A percentile compares a stretch with the other conserved stretches of the same genome.
phyloP scores from a whole-genome alignment of 495 filamentous ascomycete species.

The Aspergillus haitiensis region DNA sequence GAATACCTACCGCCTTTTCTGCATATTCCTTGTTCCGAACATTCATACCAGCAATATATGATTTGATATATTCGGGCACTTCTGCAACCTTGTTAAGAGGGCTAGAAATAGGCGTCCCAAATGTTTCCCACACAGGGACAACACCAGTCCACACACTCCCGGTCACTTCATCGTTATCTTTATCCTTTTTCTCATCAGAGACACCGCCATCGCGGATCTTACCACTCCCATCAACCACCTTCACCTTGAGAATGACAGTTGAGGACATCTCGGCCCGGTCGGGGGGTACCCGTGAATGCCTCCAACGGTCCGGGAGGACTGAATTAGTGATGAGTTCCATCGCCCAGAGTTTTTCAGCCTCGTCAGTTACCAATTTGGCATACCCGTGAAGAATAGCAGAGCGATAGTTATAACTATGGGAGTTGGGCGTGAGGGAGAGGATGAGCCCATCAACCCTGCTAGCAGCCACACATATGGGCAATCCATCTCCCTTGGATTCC shows the following conservation, averaged over 20 bases:
- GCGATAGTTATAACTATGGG: conserved; percentile 88
- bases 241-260: conserved; percentile 72
- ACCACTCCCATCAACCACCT: conserved; percentile 68
- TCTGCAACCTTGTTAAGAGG: conserved; percentile 57
- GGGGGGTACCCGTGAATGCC: conserved; percentile 68
- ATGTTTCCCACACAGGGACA: conserved; percentile 66
- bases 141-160: conserved; percentile 77
- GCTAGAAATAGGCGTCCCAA: conserved; percentile 70
- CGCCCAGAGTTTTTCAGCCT: conserved; percentile 76
- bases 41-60: conserved; percentile 59
- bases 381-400: conserved; percentile 77
- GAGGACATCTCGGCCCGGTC: conserved; percentile 72
- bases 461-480: conserved; percentile 65
- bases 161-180: conserved; percentile 58
- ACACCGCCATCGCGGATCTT: conserved; percentile 73
- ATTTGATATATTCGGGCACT: conserved; percentile 63
- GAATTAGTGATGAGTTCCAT: conserved; percentile 80
- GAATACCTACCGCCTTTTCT: conserved; percentile 39
- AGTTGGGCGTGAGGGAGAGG: conserved; percentile 73
- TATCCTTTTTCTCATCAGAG: conserved; percentile 70
- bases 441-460: conserved; percentile 74
- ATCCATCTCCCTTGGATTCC: conserved; percentile 47
- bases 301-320: conserved; percentile 68
- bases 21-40: conserved; percentile 53
- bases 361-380: conserved; percentile 64